Evolutionary conservation across 164 flowering plant genomes (phyloP).

Genomic region (Saururus chinensis): DNA sequence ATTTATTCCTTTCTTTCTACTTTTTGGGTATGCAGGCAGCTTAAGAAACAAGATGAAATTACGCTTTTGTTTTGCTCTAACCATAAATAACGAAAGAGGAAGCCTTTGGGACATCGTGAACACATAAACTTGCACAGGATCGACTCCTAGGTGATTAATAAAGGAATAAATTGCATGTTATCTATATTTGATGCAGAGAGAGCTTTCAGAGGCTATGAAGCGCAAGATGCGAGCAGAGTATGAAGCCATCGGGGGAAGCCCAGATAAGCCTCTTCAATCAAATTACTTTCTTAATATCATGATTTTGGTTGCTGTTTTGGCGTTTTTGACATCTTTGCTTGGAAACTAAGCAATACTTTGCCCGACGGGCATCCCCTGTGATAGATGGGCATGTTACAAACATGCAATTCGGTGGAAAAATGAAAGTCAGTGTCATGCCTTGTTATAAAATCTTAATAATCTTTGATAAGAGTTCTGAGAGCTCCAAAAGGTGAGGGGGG

Average conservation of each 20-base stretch:
- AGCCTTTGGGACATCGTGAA: slow-evolving; percentile 35
- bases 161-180: slow-evolving; percentile 36
- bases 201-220: slow-evolving; percentile 85
- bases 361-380: background rate
- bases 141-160: slow-evolving; percentile 26
- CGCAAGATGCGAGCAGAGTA: slow-evolving; percentile 92
- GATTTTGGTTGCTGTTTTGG: slow-evolving; percentile 68
- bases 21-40: slow-evolving; percentile 74
- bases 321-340: slow-evolving; percentile 55
- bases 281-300: slow-evolving; percentile 92
- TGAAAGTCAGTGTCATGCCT: background rate
- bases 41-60: slow-evolving; percentile 33
- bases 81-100: slow-evolving; percentile 51
- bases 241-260: slow-evolving; percentile 81
- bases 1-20: slow-evolving; percentile 13
- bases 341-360: slow-evolving; percentile 26
- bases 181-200: slow-evolving; percentile 77
- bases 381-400: background rate
- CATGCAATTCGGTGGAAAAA: background rate
- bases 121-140: slow-evolving; percentile 38
- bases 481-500: background rate
- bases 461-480: background rate
- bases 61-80: slow-evolving; percentile 36
- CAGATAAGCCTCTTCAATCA: slow-evolving; percentile 78
- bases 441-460: too few relatives aligned